Conservation (phyloP, 805 yeast species). For the Candida qinlingensis region DNA sequence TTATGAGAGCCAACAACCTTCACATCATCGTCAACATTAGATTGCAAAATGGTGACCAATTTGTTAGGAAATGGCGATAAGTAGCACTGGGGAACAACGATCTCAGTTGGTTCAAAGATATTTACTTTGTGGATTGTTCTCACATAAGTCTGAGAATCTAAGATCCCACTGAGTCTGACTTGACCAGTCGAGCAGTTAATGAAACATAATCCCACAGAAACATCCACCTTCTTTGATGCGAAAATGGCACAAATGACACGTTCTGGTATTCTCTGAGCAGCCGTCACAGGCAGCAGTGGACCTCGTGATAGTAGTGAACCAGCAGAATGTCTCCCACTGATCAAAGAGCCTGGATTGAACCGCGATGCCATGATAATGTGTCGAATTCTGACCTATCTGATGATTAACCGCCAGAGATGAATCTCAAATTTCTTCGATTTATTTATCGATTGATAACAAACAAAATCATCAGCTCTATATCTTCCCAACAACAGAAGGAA, state of each 20-base stretch:
- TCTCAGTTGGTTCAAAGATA: slow-evolving; percentile 30
- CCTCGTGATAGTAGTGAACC: not conserved
- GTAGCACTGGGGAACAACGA: slow-evolving; percentile 30
- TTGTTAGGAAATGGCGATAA: slow-evolving; percentile 26
- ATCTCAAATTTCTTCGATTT: no score
- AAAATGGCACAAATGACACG: slow-evolving; percentile 25
- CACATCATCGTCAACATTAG: slow-evolving; percentile 25
- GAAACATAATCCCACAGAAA: slow-evolving; percentile 36
- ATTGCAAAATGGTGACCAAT: slow-evolving; percentile 31
- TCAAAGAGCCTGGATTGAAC: not conserved
- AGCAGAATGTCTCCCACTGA: not conserved
- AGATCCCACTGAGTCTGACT: slow-evolving; percentile 30
- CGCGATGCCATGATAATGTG: not conserved
- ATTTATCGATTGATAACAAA: no score
- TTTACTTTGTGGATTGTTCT: slow-evolving; percentile 38
- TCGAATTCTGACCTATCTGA: no score
- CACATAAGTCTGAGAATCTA: slow-evolving; percentile 42
- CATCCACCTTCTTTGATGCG: slow-evolving; percentile 24
- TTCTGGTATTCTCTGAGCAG: slow-evolving; percentile 10
- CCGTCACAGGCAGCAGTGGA: slow-evolving; percentile 5
- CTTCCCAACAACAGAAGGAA: not conserved
- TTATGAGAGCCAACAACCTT: slow-evolving; percentile 24
- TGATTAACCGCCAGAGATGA: no score
- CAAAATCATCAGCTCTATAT: not conserved
- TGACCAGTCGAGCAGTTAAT: slow-evolving; percentile 34